Evolutionary conservation across 805 yeast species (phyloP).

Genomic region (Candida maris): DNA sequence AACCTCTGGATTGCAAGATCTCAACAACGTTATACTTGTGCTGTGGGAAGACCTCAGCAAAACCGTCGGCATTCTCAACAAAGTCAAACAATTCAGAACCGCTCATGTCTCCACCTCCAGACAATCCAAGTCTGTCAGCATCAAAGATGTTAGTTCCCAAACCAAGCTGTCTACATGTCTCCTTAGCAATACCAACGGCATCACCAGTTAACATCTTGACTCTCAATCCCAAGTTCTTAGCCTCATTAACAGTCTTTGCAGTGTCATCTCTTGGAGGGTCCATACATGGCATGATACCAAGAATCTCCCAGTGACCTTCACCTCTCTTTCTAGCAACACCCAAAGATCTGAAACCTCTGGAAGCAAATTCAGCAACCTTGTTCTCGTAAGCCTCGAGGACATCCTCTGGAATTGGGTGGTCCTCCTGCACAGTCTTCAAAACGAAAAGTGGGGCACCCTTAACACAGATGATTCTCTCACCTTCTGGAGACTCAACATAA

Average conservation of each 20-base stretch:
- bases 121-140: constrained; percentile 94
- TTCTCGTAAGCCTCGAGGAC: constrained; percentile 91
- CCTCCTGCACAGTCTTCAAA: constrained; percentile 94
- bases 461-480: constrained; percentile 92
- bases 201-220: constrained; percentile 99
- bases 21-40: constrained; percentile 95
- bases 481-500: constrained; percentile 91
- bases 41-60: constrained; percentile 98
- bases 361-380: constrained; percentile 96
- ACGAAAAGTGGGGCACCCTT: constrained; percentile 98
- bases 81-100: constrained; percentile 97
- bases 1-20: constrained; percentile 92
- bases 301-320: constrained; percentile 96
- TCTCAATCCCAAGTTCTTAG: constrained; percentile 85
- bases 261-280: constrained; percentile 99
- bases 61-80: constrained; percentile 97
- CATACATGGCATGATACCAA: constrained; percentile 98
- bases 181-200: constrained; percentile 98
- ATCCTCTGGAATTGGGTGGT: constrained; percentile 93
- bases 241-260: constrained; percentile 90
- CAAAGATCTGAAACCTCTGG: constrained; percentile 96
- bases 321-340: constrained; percentile 99
- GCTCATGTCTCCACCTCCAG: constrained; percentile 90
- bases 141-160: constrained; percentile 94
- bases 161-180: constrained; percentile 97